Evolutionary conservation across 306 rosid species (phyloP).

Genomic region (Glycine latifolia): DNA sequence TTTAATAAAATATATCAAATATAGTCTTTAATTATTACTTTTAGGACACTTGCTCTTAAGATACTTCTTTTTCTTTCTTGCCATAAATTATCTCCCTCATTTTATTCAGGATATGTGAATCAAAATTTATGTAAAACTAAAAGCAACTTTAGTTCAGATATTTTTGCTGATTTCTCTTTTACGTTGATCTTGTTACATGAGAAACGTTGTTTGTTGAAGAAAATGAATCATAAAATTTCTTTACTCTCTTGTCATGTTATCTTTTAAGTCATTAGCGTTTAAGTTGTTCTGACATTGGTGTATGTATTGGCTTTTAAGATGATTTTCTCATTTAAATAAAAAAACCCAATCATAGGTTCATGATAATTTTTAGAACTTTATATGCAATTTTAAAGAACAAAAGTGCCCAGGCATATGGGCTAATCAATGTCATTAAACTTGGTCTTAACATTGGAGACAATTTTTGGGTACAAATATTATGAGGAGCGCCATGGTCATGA

Average conservation of each 20-base stretch:
- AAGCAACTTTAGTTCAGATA: background rate
- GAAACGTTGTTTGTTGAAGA: background rate
- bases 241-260: background rate
- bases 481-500: slow-evolving; percentile 5
- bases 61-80: too few relatives aligned
- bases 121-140: background rate
- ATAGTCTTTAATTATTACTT: too few relatives aligned
- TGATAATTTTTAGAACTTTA: slow-evolving; percentile 12
- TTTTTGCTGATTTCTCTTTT: background rate
- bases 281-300: background rate
- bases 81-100: background rate
- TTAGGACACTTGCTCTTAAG: too few relatives aligned
- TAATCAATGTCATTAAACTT: slow-evolving; percentile 22
- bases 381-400: background rate
- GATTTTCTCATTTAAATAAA: background rate
- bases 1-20: too few relatives aligned
- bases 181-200: background rate
- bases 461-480: background rate
- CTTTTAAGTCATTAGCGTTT: background rate
- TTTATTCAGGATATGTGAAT: background rate
- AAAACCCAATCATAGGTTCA: slow-evolving; percentile 18
- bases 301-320: background rate
- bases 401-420: slow-evolving; percentile 26
- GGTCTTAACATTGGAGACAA: slow-evolving; percentile 18
- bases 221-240: background rate